Percentiles rank a stretch among this genome's conserved stretches.
Conservation (phyloP, 139 green algal species). For the Tetradesmus lagerheimii region DNA sequence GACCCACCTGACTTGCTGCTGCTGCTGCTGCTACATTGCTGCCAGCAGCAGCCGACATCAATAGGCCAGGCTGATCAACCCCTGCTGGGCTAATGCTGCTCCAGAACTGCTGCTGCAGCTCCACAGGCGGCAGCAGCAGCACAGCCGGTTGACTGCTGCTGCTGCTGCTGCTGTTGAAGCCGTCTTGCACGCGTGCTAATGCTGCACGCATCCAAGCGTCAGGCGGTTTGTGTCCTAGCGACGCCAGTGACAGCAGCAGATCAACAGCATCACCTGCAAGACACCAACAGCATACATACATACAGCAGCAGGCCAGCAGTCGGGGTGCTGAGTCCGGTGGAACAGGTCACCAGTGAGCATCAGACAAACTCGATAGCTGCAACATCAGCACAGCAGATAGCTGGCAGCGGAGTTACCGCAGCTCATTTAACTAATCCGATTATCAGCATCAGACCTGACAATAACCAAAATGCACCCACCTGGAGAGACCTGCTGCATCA, state of each 20-base stretch:
- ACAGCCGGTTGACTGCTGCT: conserved; percentile 3
- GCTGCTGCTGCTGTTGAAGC: neutral
- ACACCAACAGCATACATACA: neutral
- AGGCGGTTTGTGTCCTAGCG: neutral
- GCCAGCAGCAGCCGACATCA: neutral
- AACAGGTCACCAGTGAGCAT: too few relatives aligned
- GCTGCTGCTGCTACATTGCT: neutral
- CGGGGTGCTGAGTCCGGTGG: too few relatives aligned
- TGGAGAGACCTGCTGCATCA: neutral
- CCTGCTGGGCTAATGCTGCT: conserved; percentile 12
- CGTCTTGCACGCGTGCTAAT: neutral
- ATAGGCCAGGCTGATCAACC: neutral
- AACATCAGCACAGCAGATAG: neutral
- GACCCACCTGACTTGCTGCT: neutral
- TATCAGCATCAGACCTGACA: too few relatives aligned
- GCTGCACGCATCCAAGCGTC: neutral
- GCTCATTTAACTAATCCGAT: too few relatives aligned
- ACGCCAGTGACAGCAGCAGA: conserved; percentile 33
- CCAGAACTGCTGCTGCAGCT: neutral
- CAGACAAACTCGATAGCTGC: too few relatives aligned
- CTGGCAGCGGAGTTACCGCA: neutral
- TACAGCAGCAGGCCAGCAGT: neutral
- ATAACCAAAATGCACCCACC: conserved; percentile 12
- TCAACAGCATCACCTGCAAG: neutral
- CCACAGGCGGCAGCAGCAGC: neutral